Evolutionary conservation across 495 filamentous ascomycete genomes (phyloP).

Genomic region (Penicillium canescens): DNA sequence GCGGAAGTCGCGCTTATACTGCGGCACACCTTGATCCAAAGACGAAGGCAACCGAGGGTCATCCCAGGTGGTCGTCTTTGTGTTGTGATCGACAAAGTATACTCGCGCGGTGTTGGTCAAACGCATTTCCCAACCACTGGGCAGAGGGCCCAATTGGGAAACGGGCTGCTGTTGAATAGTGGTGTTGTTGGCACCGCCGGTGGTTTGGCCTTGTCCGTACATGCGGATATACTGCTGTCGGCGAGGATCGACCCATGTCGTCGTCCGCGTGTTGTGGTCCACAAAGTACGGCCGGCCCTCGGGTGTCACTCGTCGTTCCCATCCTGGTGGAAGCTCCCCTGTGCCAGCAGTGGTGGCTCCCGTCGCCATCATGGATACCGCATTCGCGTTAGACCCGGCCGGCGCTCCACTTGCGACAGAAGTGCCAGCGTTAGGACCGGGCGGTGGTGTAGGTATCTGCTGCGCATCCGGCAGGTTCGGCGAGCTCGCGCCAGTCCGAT

Average conservation of each 20-base stretch:
- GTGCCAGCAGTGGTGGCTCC: conserved; percentile 93
- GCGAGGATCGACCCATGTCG: conserved; percentile 98
- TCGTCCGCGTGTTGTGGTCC: conserved; percentile 98
- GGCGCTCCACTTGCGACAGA: conserved; percentile 31
- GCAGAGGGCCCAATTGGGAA: conserved; percentile 93
- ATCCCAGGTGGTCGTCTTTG: conserved; percentile 99
- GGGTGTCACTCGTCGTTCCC: conserved; percentile 94
- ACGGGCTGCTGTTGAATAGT: conserved; percentile 97
- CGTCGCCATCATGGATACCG: conserved; percentile 88
- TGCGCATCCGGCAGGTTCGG: conserved; percentile 73
- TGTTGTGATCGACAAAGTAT: conserved; percentile 99
- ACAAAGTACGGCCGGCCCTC: conserved; percentile 97
- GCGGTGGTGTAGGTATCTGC: conserved; percentile 48
- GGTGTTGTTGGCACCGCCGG: conserved; percentile 64
- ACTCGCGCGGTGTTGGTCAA: conserved; percentile 96
- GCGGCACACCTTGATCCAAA: conserved; percentile 95
- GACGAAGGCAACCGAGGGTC: conserved; percentile 94
- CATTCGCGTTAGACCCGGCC: conserved; percentile 46
- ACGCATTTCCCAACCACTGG: conserved; percentile 99
- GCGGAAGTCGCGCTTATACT: conserved; percentile 99
- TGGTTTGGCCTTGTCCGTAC: conserved; percentile 72
- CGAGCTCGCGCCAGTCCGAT: conserved; percentile 91
- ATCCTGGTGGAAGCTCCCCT: conserved; percentile 91
- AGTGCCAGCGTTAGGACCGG: conserved; percentile 26
- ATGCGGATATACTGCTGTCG: conserved; percentile 97